These are phyloP conservation scores for Pouteria campechiana DNA, from an alignment of 179 eudicot species.

Conservation along the genomic window DNA sequence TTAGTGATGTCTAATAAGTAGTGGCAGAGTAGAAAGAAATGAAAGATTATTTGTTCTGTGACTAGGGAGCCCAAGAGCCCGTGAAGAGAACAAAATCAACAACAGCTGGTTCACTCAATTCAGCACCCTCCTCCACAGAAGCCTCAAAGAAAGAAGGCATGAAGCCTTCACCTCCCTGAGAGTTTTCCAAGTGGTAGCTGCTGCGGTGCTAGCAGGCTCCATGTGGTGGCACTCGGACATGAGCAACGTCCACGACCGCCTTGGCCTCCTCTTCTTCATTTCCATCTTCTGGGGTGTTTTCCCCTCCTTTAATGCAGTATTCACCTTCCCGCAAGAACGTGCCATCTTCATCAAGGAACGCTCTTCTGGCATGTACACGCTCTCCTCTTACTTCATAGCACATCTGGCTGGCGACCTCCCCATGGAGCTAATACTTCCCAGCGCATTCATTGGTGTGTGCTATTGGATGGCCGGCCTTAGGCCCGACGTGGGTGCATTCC, in stretches of 20 bases:
- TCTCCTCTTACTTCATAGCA: conserved; percentile 85
- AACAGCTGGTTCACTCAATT: conserved; percentile 61
- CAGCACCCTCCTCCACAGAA: conserved; percentile 53
- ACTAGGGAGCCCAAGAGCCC: no score
- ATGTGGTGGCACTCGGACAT: conserved; percentile 89
- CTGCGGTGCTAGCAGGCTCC: conserved; percentile 58
- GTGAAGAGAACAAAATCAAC: no score
- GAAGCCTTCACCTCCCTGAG: conserved; percentile 78
- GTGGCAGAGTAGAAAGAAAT: no score
- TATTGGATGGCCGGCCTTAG: conserved; percentile 84
- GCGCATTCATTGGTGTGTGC: conserved; percentile 38
- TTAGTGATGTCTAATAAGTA: no score
- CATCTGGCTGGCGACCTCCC: conserved; percentile 71
- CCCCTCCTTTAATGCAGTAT: conserved; percentile 80
- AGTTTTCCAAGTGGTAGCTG: conserved; percentile 66
- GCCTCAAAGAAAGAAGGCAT: conserved; percentile 75
- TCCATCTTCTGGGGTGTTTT: conserved; percentile 95
- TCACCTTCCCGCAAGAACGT: conserved; percentile 93
- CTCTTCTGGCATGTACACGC: conserved; percentile 82
- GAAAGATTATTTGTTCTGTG: no score
- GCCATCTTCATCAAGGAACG: conserved; percentile 70
- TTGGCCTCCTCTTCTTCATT: conserved; percentile 77
- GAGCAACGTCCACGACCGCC: conserved; percentile 61
- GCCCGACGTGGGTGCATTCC: conserved; percentile 41
- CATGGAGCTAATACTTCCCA: conserved; percentile 86